Percentiles rank a stretch among this genome's conserved stretches.
These are phyloP conservation scores for Nakazawaea anatomiae DNA, from an alignment of 805 yeast species.

Conservation along the genomic window DNA sequence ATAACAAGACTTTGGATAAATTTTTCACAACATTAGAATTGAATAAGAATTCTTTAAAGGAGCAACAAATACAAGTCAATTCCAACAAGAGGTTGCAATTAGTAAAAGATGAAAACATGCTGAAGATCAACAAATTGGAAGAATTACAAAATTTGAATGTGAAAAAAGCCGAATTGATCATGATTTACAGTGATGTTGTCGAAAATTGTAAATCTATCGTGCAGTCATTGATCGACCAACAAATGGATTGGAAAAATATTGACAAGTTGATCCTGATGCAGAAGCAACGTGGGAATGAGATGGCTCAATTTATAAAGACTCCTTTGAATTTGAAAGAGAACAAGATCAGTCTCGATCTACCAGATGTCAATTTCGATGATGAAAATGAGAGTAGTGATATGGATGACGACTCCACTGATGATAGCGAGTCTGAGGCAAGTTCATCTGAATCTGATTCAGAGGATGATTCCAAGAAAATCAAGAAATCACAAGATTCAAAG, in stretches of 20 bases:
- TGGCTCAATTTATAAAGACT: constrained; percentile 56
- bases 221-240: constrained; percentile 63
- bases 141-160: constrained; percentile 59
- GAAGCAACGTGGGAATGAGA: constrained; percentile 53
- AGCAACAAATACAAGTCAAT: constrained; percentile 70
- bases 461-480: constrained; percentile 15
- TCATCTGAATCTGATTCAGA: constrained; percentile 28
- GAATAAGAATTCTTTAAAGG: constrained; percentile 64
- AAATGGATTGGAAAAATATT: constrained; percentile 92
- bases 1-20: constrained; percentile 74
- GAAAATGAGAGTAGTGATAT: constrained; percentile 18
- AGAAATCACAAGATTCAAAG: constrained; percentile 5
- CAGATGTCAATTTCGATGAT: constrained; percentile 35
- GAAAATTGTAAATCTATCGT: constrained; percentile 69
- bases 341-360: constrained; percentile 53
- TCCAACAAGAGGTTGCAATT: constrained; percentile 70
- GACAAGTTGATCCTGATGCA: constrained; percentile 70
- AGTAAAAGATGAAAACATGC: constrained; percentile 68
- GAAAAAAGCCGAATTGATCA: constrained; percentile 68
- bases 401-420: background rate
- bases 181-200: constrained; percentile 61
- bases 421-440: constrained; percentile 21
- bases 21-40: constrained; percentile 85
- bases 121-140: constrained; percentile 60
- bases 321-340: constrained; percentile 70